A percentile compares a stretch with the other conserved stretches of the same genome.
Evolutionary conservation across 2,329 filamentous ascomycete species (phyloP).

Genomic region (Paecilomyces variotii): DNA sequence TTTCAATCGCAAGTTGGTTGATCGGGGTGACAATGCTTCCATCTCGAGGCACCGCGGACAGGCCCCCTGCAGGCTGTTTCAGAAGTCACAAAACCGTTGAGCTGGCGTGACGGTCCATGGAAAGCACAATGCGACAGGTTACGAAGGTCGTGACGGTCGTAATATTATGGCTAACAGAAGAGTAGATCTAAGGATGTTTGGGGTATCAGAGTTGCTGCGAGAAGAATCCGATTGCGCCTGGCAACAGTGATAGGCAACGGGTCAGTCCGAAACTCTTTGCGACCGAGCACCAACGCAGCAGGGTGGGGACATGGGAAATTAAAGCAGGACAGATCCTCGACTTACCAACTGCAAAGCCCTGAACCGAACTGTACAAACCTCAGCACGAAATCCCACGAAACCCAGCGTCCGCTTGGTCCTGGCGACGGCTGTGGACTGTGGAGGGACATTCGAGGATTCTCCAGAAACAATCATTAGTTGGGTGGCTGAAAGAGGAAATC

Average conservation of each 20-base stretch:
- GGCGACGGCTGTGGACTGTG: not conserved
- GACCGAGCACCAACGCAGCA: not conserved
- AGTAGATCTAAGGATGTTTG: slow-evolving; percentile 8
- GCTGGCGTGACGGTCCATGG: slow-evolving; percentile 2
- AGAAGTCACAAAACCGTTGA: slow-evolving; percentile 9
- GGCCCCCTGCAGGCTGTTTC: slow-evolving; percentile 12
- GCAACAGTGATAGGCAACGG: not conserved
- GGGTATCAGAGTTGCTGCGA: not conserved
- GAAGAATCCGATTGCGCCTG: not conserved
- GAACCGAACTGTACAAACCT: not conserved
- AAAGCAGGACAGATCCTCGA: not conserved
- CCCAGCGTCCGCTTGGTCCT: not conserved
- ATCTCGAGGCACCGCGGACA: slow-evolving; percentile 22
- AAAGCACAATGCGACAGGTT: not conserved
- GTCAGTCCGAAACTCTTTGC: slow-evolving; percentile 1
- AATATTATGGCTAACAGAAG: slow-evolving; percentile 9
- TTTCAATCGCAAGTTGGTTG: slow-evolving; percentile 39
- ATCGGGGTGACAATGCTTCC: slow-evolving; percentile 42
- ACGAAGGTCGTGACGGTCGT: slow-evolving; percentile 13
- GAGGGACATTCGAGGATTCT: not conserved
- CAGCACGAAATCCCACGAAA: not conserved
- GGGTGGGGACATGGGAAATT: not conserved
- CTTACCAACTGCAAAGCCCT: not conserved
- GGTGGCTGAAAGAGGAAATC: slow-evolving; percentile 25
- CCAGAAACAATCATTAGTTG: not conserved